phyloP scores from a whole-genome alignment of 371 early-diverging fungal species.

The Syncephalastrum contaminatum region DNA sequence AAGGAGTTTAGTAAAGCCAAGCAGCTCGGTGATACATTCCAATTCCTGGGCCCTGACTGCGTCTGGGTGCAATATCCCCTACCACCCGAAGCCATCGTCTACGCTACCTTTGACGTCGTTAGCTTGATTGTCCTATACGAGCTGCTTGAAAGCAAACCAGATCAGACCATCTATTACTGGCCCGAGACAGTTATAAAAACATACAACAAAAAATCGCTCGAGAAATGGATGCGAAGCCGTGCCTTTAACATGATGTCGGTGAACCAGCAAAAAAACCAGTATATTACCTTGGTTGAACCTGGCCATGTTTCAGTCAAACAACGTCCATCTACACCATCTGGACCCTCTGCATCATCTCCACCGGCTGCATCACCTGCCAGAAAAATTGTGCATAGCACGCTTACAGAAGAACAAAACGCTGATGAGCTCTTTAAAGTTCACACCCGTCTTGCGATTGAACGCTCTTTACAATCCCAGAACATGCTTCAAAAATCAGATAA shows the following conservation, averaged over 20 bases:
- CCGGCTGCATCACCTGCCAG: too few relatives aligned
- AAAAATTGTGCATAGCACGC: too few relatives aligned
- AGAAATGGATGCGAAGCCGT: conserved; percentile 21
- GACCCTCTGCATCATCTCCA: neutral
- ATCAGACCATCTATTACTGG: conserved; percentile 21
- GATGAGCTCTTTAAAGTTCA: too few relatives aligned
- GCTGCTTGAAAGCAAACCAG: conserved; percentile 5
- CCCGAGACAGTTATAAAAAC: conserved; percentile 17
- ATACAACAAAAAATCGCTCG: conserved; percentile 9
- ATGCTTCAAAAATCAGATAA: too few relatives aligned
- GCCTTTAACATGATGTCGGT: conserved; percentile 1
- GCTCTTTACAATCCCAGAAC: too few relatives aligned
- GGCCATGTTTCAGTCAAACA: too few relatives aligned
- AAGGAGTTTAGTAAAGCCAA: conserved; percentile 36
- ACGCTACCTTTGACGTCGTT: conserved; percentile 46
- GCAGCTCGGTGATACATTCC: conserved; percentile 23
- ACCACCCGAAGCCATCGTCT: conserved; percentile 38
- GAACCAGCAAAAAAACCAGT: neutral
- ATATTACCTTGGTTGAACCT: conserved; percentile 2
- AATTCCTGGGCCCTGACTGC: conserved; percentile 29
- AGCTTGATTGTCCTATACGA: conserved; percentile 33
- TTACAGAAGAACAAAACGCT: too few relatives aligned
- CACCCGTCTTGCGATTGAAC: too few relatives aligned
- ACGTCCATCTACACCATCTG: neutral
- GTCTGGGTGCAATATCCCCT: conserved; percentile 38